Conservation (phyloP, 2,329 filamentous ascomycete species). For the Paraphaeosphaeria minitans region DNA sequence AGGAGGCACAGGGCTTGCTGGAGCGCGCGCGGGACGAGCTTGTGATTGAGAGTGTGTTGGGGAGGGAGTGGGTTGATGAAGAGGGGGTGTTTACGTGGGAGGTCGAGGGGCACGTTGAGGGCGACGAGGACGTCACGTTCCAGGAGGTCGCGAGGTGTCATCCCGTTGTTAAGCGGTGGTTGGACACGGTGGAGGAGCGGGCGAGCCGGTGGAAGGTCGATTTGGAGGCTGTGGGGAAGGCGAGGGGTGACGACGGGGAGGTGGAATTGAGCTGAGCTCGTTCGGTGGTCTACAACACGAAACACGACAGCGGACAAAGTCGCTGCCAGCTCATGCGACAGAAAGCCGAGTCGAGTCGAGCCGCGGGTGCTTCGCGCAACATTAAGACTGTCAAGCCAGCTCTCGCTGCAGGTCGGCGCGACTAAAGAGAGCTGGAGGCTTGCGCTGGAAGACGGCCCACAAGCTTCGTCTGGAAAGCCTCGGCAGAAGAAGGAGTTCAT, state of each 20-base stretch:
- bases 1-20: conserved; percentile 40
- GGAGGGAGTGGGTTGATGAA: conserved; percentile 66
- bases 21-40: conserved; percentile 63
- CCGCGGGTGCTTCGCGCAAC: neutral
- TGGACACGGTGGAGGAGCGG: conserved; percentile 49
- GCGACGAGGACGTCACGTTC: conserved; percentile 39
- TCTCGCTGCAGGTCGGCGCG: neutral
- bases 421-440: neutral
- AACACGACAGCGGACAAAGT: neutral
- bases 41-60: conserved; percentile 66
- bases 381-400: neutral
- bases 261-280: conserved; percentile 41
- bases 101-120: conserved; percentile 47
- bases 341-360: neutral
- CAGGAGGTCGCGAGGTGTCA: conserved; percentile 65
- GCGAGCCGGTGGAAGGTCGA: conserved; percentile 50
- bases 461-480: neutral
- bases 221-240: conserved; percentile 45
- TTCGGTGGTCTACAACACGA: neutral
- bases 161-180: conserved; percentile 70
- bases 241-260: conserved; percentile 41
- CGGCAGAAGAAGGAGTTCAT: neutral
- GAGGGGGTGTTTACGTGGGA: conserved; percentile 75
- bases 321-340: neutral
- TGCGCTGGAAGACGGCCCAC: neutral